Percentiles rank a stretch among this genome's conserved stretches.
Evolutionary conservation across 2,329 filamentous ascomycete species (phyloP).

Genomic region (Neurospora sp.): DNA sequence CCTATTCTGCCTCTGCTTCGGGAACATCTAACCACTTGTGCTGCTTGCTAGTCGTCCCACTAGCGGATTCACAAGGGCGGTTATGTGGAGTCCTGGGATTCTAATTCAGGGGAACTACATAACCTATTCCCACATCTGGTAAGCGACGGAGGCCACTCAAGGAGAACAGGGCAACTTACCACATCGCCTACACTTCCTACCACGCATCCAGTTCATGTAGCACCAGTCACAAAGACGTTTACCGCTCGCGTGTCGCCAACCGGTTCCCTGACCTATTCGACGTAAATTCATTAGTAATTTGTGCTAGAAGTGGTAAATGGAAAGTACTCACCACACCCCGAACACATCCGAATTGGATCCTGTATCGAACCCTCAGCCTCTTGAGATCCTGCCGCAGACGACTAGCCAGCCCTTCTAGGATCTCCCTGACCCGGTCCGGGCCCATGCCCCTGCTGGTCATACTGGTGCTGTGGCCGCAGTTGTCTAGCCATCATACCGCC

Average conservation of each 20-base stretch:
- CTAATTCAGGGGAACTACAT: neutral
- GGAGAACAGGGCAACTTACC: neutral
- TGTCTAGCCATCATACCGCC: constrained; percentile 7
- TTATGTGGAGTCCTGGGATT: neutral
- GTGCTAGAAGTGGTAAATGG: neutral
- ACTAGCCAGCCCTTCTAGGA: neutral
- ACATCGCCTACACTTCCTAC: neutral
- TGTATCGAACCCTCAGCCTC: neutral
- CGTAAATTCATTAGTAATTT: neutral
- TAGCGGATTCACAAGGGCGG: neutral
- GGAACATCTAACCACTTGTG: neutral
- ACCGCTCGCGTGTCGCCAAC: too few species aligned
- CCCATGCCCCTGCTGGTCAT: constrained; percentile 8
- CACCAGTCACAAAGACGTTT: too few species aligned
- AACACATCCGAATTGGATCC: neutral
- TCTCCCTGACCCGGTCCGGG: constrained; percentile 15
- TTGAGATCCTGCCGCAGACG: neutral
- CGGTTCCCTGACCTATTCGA: neutral
- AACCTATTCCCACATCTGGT: neutral
- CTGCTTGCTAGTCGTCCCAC: neutral
- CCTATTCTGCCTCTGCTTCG: neutral
- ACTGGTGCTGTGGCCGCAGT: constrained; percentile 17
- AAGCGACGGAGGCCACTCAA: neutral
- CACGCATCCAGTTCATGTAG: too few species aligned
- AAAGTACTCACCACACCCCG: neutral